Conservation (phyloP, 2,329 filamentous ascomycete species). For the Ascochyta rabiei region DNA sequence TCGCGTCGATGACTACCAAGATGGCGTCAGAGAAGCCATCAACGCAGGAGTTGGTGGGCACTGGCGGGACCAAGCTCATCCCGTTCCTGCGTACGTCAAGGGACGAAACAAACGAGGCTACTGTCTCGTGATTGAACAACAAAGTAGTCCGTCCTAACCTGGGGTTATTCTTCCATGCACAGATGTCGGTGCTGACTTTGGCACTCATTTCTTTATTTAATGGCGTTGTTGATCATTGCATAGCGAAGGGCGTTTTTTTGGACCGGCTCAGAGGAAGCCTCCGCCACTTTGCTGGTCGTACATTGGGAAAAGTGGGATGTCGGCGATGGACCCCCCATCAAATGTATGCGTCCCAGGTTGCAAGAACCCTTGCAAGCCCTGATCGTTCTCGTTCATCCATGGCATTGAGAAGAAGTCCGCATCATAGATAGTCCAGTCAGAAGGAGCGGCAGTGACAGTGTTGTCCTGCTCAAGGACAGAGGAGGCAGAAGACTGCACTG, state of each 20-base stretch:
- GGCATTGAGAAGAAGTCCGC: constrained; percentile 40
- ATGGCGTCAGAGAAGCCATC: constrained; percentile 39
- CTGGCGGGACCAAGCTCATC: constrained; percentile 60
- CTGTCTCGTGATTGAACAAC: constrained; percentile 18
- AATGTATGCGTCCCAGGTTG: constrained; percentile 39
- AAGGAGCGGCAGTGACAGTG: constrained; percentile 14
- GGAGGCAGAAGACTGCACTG: constrained; percentile 2
- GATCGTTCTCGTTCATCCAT: constrained; percentile 40
- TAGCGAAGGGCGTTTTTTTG: constrained; percentile 3
- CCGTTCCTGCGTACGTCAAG: constrained; percentile 60
- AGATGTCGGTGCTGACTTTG: neutral
- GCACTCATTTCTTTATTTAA: neutral
- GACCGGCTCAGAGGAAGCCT: constrained; percentile 12
- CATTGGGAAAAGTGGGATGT: constrained; percentile 42
- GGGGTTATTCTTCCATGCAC: neutral
- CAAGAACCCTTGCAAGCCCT: constrained; percentile 38
- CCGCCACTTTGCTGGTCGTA: constrained; percentile 33
- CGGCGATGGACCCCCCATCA: constrained; percentile 37
- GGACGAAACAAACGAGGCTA: constrained; percentile 56
- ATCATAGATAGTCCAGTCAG: constrained; percentile 43
- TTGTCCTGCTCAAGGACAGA: constrained; percentile 11
- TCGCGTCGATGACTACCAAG: constrained; percentile 55
- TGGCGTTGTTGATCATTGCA: constrained; percentile 1
- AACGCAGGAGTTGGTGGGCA: constrained; percentile 53
- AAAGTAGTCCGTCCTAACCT: neutral